Evolutionary conservation across 2,329 filamentous ascomycete species (phyloP).

Genomic region (Ophiostoma piceae): DNA sequence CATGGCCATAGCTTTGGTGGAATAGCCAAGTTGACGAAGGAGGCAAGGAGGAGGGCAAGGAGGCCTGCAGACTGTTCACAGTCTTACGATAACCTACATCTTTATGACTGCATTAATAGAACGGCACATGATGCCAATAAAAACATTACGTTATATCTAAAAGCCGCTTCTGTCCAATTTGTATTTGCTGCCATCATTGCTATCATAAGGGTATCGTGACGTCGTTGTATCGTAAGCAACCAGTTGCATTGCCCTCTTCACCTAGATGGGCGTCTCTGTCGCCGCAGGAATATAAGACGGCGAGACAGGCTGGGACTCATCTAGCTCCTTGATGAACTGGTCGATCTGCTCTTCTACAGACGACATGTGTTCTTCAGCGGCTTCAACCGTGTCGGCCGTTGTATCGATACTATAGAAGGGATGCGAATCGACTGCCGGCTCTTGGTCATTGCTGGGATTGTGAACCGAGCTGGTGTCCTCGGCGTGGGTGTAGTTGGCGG

Average conservation of each 20-base stretch:
- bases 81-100: not conserved
- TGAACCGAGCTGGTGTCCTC: not conserved
- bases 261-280: not conserved
- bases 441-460: not conserved
- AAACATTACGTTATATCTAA: not conserved
- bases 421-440: not conserved
- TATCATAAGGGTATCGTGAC: not conserved
- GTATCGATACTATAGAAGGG: too few species aligned
- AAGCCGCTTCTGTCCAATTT: not conserved
- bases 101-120: not conserved
- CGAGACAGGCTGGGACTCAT: not conserved
- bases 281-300: not conserved
- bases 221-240: not conserved
- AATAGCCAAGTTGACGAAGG: too few species aligned
- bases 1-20: not conserved
- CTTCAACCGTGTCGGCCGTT: not conserved
- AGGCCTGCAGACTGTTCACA: not conserved
- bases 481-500: not conserved
- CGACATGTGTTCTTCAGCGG: not conserved
- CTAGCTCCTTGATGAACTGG: slow-evolving; percentile 9
- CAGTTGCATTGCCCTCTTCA: not conserved
- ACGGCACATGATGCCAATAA: not conserved
- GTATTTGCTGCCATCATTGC: not conserved
- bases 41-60: not conserved
- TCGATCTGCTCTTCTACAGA: slow-evolving; percentile 17